A percentile compares a stretch with the other conserved stretches of the same genome.
Evolutionary conservation across 768 basidiomycete genomes (phyloP).

Genomic region (Strobilomyces confusus): DNA sequence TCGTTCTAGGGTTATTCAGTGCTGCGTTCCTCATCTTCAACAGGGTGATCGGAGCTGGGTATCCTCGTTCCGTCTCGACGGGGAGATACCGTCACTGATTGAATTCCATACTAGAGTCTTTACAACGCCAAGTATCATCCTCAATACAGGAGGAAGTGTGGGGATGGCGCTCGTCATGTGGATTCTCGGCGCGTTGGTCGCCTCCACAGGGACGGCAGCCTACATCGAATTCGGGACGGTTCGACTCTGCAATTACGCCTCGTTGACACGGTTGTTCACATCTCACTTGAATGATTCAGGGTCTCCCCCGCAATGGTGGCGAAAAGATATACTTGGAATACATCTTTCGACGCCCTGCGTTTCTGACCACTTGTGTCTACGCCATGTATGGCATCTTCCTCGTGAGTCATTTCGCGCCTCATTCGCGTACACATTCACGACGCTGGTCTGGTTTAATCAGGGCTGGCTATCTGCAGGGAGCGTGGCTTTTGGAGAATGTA

Average conservation of each 20-base stretch:
- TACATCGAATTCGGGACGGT: constrained; percentile 77
- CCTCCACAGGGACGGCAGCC: constrained; percentile 63
- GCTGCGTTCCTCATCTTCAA: constrained; percentile 71
- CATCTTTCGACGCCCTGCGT: constrained; percentile 60
- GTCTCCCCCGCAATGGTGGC: constrained; percentile 65
- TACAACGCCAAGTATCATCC: constrained; percentile 64
- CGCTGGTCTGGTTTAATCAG: constrained; percentile 28
- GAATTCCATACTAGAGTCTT: constrained; percentile 49
- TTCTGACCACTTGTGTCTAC: constrained; percentile 57
- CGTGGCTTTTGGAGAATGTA: constrained; percentile 73
- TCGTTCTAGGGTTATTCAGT: constrained; percentile 33
- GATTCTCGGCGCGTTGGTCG: constrained; percentile 62
- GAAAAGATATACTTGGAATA: constrained; percentile 76
- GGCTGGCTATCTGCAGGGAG: constrained; percentile 56
- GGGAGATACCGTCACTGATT: background rate
- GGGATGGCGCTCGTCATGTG: constrained; percentile 68
- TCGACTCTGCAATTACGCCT: constrained; percentile 7
- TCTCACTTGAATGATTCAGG: constrained; percentile 34
- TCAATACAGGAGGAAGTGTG: constrained; percentile 65
- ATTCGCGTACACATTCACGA: background rate
- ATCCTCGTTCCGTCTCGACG: constrained; percentile 1
- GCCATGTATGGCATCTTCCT: constrained; percentile 54
- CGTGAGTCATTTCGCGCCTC: constrained; percentile 34
- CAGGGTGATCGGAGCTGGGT: constrained; percentile 73
- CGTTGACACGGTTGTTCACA: background rate